Conservation (phyloP, 768 basidiomycete species). For the Tylopilus felleus region DNA sequence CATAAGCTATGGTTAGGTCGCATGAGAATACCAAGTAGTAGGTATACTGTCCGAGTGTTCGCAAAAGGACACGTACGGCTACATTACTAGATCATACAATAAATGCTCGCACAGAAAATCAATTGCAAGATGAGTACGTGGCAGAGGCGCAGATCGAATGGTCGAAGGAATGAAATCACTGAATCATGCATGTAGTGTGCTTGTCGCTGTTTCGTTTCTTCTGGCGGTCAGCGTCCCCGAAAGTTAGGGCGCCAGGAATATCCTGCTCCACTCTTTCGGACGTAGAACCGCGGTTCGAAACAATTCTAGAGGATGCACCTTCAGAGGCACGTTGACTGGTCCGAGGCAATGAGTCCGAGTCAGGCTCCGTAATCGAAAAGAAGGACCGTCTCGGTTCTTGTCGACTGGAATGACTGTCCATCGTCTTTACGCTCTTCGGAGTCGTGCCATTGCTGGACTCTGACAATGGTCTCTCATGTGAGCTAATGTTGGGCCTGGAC, state of each 20-base stretch:
- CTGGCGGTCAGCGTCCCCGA: constrained; percentile 17
- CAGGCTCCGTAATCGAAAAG: constrained; percentile 32
- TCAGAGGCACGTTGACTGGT: constrained; percentile 19
- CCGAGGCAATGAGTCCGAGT: constrained; percentile 21
- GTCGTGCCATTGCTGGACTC: constrained; percentile 57
- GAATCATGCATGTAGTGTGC: constrained; percentile 24
- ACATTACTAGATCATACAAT: constrained; percentile 21
- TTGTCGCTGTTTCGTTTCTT: constrained; percentile 31
- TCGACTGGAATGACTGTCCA: constrained; percentile 43
- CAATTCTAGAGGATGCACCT: constrained; percentile 14
- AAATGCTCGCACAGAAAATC: not conserved
- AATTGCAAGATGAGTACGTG: not conserved
- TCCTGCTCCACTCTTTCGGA: constrained; percentile 9
- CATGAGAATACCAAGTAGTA: not conserved
- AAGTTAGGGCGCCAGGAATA: constrained; percentile 3
- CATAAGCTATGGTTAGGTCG: not conserved
- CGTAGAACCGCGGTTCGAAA: constrained; percentile 6
- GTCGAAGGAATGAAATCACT: constrained; percentile 15
- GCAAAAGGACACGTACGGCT: constrained; percentile 1
- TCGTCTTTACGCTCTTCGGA: constrained; percentile 56
- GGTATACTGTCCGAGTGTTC: constrained; percentile 12
- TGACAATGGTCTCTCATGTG: constrained; percentile 52
- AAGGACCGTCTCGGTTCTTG: constrained; percentile 37
- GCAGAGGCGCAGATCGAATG: not conserved
- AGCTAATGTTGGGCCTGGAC: constrained; percentile 35